Evolutionary conservation across 208 protist genomes (phyloP).

Genomic region (Leishmania turanica): DNA sequence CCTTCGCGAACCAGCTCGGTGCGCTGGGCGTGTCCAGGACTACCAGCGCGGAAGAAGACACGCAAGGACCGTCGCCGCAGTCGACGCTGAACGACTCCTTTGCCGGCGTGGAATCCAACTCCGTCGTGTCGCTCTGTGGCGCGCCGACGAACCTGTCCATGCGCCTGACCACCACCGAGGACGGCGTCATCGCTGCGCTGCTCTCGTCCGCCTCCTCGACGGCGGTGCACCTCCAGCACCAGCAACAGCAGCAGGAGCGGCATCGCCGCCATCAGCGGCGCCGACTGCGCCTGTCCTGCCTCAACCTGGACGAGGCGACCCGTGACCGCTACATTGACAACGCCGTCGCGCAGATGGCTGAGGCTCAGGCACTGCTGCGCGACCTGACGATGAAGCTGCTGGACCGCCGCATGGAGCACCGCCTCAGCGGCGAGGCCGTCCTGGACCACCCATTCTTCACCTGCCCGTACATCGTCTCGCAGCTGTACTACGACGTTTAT

Average conservation of each 20-base stretch:
- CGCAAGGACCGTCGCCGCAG: background rate
- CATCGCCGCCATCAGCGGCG: conserved; percentile 18
- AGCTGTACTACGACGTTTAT: conserved; percentile 72
- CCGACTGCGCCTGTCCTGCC: conserved; percentile 32
- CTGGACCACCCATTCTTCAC: conserved; percentile 90
- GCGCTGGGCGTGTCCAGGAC: background rate
- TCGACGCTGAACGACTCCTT: conserved; percentile 25
- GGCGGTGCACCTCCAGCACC: conserved; percentile 13
- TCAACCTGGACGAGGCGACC: conserved; percentile 30
- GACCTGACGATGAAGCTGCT: conserved; percentile 73
- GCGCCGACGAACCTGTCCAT: conserved; percentile 34
- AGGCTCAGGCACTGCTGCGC: conserved; percentile 61
- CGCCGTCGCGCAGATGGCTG: conserved; percentile 50
- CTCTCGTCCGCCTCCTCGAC: conserved; percentile 20
- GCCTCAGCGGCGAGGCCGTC: conserved; percentile 64
- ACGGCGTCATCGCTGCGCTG: conserved; percentile 27
- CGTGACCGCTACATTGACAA: conserved; percentile 41
- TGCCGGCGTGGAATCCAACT: conserved; percentile 17
- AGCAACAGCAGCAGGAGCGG: conserved; percentile 23
- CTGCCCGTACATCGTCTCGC: conserved; percentile 72
- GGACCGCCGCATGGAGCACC: conserved; percentile 51
- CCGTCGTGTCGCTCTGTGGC: conserved; percentile 15
- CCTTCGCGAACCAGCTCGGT: conserved; percentile 17
- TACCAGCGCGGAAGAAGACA: background rate
- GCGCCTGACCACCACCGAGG: conserved; percentile 26